A percentile compares a stretch with the other conserved stretches of the same genome.
Conservation (phyloP, 202 grass and related monocot genomes). For the Tripidium arundinaceum region DNA sequence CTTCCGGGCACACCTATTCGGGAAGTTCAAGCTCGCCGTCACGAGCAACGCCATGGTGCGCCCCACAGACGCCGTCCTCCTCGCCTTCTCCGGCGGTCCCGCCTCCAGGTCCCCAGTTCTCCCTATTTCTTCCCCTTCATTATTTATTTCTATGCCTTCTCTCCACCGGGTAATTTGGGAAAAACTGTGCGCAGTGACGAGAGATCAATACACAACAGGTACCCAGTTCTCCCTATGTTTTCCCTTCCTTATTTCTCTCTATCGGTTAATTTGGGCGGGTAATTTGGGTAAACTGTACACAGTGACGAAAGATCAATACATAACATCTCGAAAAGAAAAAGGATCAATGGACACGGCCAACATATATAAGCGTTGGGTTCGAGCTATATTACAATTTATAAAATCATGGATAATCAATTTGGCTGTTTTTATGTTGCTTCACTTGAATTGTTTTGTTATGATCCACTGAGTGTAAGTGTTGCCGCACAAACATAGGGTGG, state of each 20-base stretch:
- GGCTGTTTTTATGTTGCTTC: background rate
- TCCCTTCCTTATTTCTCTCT: no score
- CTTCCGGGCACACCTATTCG: constrained; percentile 62
- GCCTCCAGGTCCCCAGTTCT: constrained; percentile 57
- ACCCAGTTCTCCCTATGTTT: background rate
- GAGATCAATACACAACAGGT: constrained; percentile 23
- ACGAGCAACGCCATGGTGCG: constrained; percentile 87
- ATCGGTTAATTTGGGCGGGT: background rate
- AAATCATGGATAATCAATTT: background rate
- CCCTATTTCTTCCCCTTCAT: background rate
- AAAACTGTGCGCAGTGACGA: background rate
- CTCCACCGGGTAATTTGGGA: no score
- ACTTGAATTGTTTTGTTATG: background rate
- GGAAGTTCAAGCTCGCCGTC: constrained; percentile 92
- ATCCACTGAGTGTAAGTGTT: background rate
- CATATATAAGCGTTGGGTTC: background rate
- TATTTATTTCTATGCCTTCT: background rate
- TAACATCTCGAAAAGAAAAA: background rate
- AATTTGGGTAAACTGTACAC: background rate
- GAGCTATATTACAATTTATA: background rate
- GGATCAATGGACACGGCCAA: background rate
- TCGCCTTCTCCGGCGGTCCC: constrained; percentile 91
- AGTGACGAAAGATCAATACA: background rate
- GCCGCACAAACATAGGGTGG: constrained; percentile 42
- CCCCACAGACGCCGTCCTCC: constrained; percentile 77